A percentile compares a stretch with the other conserved stretches of the same genome.
Conservation (phyloP, 352 stramenopile species). For the Heterotrichella gracilis region DNA sequence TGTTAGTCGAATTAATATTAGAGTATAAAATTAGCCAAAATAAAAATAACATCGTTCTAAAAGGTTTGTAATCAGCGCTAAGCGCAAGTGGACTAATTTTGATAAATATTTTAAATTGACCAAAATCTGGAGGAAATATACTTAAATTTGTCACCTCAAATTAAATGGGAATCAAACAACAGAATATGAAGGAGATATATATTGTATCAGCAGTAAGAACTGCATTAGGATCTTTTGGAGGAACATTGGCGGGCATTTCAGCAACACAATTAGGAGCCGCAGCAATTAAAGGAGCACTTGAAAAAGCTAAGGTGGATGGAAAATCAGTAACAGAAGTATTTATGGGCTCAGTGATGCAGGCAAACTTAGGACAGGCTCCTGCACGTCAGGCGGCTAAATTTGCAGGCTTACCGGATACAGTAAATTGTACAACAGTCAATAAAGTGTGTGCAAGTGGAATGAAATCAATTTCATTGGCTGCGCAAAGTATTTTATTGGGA, state of each 20-base stretch:
- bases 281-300: constrained; percentile 46
- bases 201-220: constrained; percentile 71
- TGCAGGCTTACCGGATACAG: constrained; percentile 43
- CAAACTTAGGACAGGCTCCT: constrained; percentile 69
- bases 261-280: constrained; percentile 54
- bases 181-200: constrained; percentile 38
- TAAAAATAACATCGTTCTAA: no score
- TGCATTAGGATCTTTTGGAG: constrained; percentile 71
- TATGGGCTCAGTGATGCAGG: constrained; percentile 78
- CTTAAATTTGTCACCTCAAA: not conserved
- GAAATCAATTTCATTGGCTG: constrained; percentile 47
- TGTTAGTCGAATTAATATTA: no score
- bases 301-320: constrained; percentile 27
- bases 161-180: not conserved
- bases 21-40: no score
- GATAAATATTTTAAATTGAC: no score
- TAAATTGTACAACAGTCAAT: constrained; percentile 84
- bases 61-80: no score
- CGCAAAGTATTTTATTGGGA: constrained; percentile 53
- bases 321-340: constrained; percentile 65
- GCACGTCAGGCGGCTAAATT: constrained; percentile 46
- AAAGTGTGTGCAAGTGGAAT: constrained; percentile 84
- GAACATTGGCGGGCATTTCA: constrained; percentile 41
- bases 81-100: no score
- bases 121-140: no score